A percentile compares a stretch with the other conserved stretches of the same genome.
phyloP scores from a whole-genome alignment of 164 flowering plant species.

The Aristolochia fimbriata region DNA sequence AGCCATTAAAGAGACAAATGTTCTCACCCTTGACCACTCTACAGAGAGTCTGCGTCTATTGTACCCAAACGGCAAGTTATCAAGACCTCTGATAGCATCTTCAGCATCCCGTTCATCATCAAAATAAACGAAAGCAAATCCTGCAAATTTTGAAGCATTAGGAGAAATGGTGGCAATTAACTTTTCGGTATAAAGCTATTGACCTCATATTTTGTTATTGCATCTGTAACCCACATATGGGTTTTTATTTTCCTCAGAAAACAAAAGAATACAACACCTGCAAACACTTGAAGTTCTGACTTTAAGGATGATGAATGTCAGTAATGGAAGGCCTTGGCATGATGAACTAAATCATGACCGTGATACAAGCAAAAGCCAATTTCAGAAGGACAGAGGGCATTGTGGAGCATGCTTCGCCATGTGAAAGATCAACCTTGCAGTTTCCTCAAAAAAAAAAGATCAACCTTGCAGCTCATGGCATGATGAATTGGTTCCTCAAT shows the following conservation, averaged over 20 bases:
- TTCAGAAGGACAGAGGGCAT: constrained; percentile 37
- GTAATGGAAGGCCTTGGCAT: constrained; percentile 48
- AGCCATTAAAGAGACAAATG: too few relatives aligned
- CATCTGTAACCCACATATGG: too few relatives aligned
- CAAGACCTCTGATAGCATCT: constrained; percentile 77
- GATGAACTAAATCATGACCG: constrained; percentile 57
- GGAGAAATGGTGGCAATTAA: too few relatives aligned
- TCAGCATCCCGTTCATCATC: constrained; percentile 93
- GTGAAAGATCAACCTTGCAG: constrained; percentile 51
- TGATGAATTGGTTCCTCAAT: constrained; percentile 43
- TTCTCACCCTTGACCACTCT: constrained; percentile 81
- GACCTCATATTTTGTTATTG: too few relatives aligned
- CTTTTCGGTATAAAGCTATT: too few relatives aligned
- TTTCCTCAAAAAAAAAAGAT: too few relatives aligned
- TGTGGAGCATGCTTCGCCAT: constrained; percentile 69
- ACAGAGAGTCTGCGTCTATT: constrained; percentile 72
- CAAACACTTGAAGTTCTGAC: constrained; percentile 55
- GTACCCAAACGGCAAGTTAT: constrained; percentile 66
- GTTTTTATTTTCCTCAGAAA: not conserved
- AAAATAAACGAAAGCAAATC: constrained; percentile 94
- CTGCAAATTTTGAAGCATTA: constrained; percentile 25
- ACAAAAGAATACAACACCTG: constrained; percentile 76
- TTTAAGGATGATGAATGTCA: constrained; percentile 36
- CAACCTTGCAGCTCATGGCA: constrained; percentile 57
- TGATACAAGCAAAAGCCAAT: constrained; percentile 27